Evolutionary conservation across 2,329 filamentous ascomycete species (phyloP).

Genomic region (Aspergillus texensis): DNA sequence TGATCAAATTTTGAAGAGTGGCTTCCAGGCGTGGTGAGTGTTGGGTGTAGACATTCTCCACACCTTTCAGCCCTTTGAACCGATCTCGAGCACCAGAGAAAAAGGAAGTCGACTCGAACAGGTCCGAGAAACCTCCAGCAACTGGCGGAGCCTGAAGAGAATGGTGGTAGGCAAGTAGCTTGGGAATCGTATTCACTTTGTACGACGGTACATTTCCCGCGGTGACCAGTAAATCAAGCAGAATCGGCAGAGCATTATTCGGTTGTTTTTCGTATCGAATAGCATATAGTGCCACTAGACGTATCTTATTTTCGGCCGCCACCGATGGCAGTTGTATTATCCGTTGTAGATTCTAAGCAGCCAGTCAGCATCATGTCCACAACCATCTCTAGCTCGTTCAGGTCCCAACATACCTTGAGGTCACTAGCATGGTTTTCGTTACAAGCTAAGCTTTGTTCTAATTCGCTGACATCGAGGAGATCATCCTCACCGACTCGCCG

Average conservation of each 20-base stretch:
- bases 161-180: slow-evolving; percentile 81
- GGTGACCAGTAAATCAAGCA: slow-evolving; percentile 82
- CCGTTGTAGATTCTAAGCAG: slow-evolving; percentile 72
- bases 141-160: slow-evolving; percentile 79
- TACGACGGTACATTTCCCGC: slow-evolving; percentile 78
- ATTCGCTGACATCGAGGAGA: slow-evolving; percentile 91
- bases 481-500: slow-evolving; percentile 82
- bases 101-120: slow-evolving; percentile 89
- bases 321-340: slow-evolving; percentile 81
- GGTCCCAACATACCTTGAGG: slow-evolving; percentile 67
- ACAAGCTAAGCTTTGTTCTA: slow-evolving; percentile 95
- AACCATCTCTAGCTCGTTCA: background rate
- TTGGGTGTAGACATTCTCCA: slow-evolving; percentile 98
- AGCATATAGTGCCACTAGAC: slow-evolving; percentile 90
- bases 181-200: slow-evolving; percentile 76
- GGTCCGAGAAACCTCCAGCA: slow-evolving; percentile 80
- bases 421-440: slow-evolving; percentile 93
- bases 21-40: slow-evolving; percentile 86
- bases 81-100: slow-evolving; percentile 85
- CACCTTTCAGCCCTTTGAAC: slow-evolving; percentile 93
- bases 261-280: slow-evolving; percentile 87
- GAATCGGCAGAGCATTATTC: slow-evolving; percentile 78
- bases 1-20: slow-evolving; percentile 90
- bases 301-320: slow-evolving; percentile 79
- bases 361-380: background rate